A percentile compares a stretch with the other conserved stretches of the same genome.
Evolutionary conservation across 805 yeast genomes (phyloP).

Genomic region (Millerozyma acaciae): DNA sequence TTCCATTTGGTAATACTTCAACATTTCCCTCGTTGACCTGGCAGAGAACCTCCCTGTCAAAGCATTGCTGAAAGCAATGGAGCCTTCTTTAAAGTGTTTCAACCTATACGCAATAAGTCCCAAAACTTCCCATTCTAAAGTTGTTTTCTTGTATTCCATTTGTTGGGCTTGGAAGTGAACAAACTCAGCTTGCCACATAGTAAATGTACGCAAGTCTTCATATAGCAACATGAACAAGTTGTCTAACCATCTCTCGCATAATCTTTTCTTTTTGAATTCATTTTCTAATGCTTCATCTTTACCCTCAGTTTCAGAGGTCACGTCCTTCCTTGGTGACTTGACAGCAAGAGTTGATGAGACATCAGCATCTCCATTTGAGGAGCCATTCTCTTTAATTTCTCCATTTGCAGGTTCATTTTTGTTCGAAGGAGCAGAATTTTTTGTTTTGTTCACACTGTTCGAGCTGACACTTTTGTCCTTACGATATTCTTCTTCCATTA

Average conservation of each 20-base stretch:
- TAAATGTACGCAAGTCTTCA: slow-evolving; percentile 75
- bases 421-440: slow-evolving; percentile 11
- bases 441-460: slow-evolving; percentile 13
- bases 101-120: slow-evolving; percentile 84
- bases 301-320: slow-evolving; percentile 5
- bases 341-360: slow-evolving; percentile 36
- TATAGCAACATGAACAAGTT: slow-evolving; percentile 64
- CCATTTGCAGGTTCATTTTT: slow-evolving; percentile 7
- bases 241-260: slow-evolving; percentile 74
- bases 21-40: slow-evolving; percentile 67
- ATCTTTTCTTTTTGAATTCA: slow-evolving; percentile 59
- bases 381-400: slow-evolving; percentile 6
- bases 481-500: slow-evolving; percentile 46
- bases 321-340: slow-evolving; percentile 31
- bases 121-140: slow-evolving; percentile 88
- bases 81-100: slow-evolving; percentile 84
- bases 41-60: slow-evolving; percentile 75
- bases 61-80: slow-evolving; percentile 75
- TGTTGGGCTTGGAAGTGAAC: slow-evolving; percentile 88
- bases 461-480: slow-evolving; percentile 28
- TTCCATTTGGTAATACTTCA: slow-evolving; percentile 61
- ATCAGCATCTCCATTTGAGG: slow-evolving; percentile 16
- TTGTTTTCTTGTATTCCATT: slow-evolving; percentile 67
- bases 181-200: slow-evolving; percentile 90
- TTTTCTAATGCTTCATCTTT: slow-evolving; percentile 19